Evolutionary conservation across 2,329 filamentous ascomycete genomes (phyloP).

Genomic region (Aaosphaeria arxii): DNA sequence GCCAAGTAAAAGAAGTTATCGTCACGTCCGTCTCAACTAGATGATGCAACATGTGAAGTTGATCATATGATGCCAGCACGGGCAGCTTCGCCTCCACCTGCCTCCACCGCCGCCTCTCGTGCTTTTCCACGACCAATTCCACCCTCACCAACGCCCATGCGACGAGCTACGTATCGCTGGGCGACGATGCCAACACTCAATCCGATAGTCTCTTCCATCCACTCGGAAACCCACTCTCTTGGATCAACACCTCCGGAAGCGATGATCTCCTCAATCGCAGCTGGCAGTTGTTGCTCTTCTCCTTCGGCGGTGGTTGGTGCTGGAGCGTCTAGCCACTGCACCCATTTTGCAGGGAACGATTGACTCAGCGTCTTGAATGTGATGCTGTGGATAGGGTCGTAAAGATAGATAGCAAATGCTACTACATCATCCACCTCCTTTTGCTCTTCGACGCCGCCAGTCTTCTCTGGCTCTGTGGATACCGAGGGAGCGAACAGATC

Average conservation of each 20-base stretch:
- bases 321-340: conserved; percentile 78
- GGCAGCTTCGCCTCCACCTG: conserved; percentile 59
- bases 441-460: conserved; percentile 48
- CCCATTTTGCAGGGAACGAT: conserved; percentile 78
- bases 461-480: conserved; percentile 56
- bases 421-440: conserved; percentile 65
- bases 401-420: conserved; percentile 73
- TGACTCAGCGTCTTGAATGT: conserved; percentile 83
- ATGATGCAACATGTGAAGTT: too few relatives aligned
- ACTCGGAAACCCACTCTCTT: conserved; percentile 94
- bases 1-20: too few relatives aligned
- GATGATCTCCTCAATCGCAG: conserved; percentile 85
- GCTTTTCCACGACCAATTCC: conserved; percentile 59
- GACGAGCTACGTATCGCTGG: conserved; percentile 87
- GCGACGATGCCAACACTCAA: conserved; percentile 82
- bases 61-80: conserved; percentile 46
- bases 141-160: conserved; percentile 94
- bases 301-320: conserved; percentile 23
- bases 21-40: too few relatives aligned
- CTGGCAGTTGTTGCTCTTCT: conserved; percentile 62
- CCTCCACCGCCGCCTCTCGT: conserved; percentile 54
- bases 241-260: conserved; percentile 75
- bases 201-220: conserved; percentile 84
- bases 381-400: conserved; percentile 89
- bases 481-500: conserved; percentile 62